These are phyloP conservation scores for Smittium mucronatum DNA, from an alignment of 371 early-diverging fungal genomes.

Conservation along the genomic window DNA sequence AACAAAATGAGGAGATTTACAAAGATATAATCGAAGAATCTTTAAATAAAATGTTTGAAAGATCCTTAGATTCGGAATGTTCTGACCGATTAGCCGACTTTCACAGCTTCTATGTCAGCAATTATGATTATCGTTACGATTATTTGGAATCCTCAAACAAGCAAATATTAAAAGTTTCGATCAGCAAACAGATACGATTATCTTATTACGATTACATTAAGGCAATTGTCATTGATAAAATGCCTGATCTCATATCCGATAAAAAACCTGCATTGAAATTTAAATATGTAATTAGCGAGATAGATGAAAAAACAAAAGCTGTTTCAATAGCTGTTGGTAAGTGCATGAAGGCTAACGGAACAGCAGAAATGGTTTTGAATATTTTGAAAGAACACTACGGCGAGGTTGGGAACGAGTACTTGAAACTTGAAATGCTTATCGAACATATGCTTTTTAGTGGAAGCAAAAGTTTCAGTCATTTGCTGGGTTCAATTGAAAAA, in stretches of 20 bases:
- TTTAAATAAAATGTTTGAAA: neutral
- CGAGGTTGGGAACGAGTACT: slow-evolving; percentile 32
- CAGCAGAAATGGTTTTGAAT: slow-evolving; percentile 45
- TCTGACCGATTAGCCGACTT: neutral
- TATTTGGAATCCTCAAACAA: neutral
- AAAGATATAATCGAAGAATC: neutral
- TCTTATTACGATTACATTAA: neutral
- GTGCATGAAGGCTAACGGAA: slow-evolving; percentile 45
- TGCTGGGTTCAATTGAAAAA: slow-evolving; percentile 78
- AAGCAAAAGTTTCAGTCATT: slow-evolving; percentile 85
- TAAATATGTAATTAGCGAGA: slow-evolving; percentile 40
- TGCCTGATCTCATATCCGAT: slow-evolving; percentile 35
- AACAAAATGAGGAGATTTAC: neutral
- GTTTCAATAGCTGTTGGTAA: slow-evolving; percentile 45
- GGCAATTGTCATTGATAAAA: slow-evolving; percentile 10
- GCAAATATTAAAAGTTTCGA: neutral
- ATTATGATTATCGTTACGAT: neutral
- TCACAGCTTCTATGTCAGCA: neutral
- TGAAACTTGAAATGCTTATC: slow-evolving; percentile 55
- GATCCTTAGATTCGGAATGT: neutral
- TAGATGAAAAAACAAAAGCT: slow-evolving; percentile 35
- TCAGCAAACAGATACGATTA: neutral
- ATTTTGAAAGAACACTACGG: slow-evolving; percentile 37
- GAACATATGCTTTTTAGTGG: slow-evolving; percentile 73
- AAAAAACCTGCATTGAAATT: slow-evolving; percentile 54